phyloP scores from a whole-genome alignment of 306 rosid genomes.

The Dalbergia oliveri region DNA sequence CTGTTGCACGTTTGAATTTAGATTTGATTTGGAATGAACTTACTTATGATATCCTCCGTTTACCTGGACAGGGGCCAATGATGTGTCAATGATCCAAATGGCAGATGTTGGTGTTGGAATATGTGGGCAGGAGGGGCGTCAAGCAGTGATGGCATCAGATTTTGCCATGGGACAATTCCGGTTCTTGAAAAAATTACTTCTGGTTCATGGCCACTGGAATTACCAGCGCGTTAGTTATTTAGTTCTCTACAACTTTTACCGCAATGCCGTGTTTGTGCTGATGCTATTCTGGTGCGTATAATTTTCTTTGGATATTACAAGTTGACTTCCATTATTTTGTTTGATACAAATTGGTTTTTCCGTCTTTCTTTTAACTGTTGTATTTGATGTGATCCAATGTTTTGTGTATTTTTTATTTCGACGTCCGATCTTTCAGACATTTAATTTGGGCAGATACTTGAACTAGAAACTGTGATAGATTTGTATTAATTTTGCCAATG shows the following conservation, averaged over 20 bases:
- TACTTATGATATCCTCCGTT: slow-evolving; percentile 29
- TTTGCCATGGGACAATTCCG: slow-evolving; percentile 93
- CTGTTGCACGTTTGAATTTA: slow-evolving; percentile 29
- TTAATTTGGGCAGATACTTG: not conserved
- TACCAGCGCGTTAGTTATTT: slow-evolving; percentile 86
- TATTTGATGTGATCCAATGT: not conserved
- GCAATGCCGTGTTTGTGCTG: slow-evolving; percentile 89
- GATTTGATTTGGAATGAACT: not conserved
- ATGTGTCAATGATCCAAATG: slow-evolving; percentile 96
- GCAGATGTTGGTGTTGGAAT: slow-evolving; percentile 97
- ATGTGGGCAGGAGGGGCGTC: slow-evolving; percentile 96
- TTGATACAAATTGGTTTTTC: not conserved
- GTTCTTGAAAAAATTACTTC: slow-evolving; percentile 71
- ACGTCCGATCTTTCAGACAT: not conserved
- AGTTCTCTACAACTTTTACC: slow-evolving; percentile 87
- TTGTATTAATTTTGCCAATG: not conserved
- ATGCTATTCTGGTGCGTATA: slow-evolving; percentile 80
- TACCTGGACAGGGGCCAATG: slow-evolving; percentile 75
- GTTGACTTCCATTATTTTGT: slow-evolving; percentile 8
- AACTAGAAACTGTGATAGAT: slow-evolving; percentile 15
- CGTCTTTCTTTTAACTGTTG: not conserved
- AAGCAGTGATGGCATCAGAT: slow-evolving; percentile 97
- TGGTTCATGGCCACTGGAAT: slow-evolving; percentile 97
- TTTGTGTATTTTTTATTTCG: too few species aligned
- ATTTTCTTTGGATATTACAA: slow-evolving; percentile 22